Conservation (phyloP, 768 basidiomycete species). For the Termitomyces sp. region DNA sequence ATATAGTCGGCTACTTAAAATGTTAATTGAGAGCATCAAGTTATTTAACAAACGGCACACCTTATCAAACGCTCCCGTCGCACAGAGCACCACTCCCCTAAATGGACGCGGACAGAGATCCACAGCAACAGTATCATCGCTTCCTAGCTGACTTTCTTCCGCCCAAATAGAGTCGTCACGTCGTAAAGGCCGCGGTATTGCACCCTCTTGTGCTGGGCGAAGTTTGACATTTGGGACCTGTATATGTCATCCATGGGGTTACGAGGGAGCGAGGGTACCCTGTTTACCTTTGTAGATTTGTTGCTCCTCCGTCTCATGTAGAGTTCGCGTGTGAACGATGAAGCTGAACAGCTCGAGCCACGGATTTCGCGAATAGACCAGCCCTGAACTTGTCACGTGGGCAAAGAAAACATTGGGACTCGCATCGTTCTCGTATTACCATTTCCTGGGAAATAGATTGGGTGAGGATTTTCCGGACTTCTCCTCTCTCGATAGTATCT, state of each 20-base stretch:
- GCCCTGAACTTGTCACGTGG: conserved; percentile 15
- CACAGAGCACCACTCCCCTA: conserved; percentile 59
- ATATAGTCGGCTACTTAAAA: conserved; percentile 51
- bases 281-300: conserved; percentile 58
- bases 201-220: conserved; percentile 50
- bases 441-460: too few species aligned
- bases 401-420: too few species aligned
- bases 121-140: conserved; percentile 36
- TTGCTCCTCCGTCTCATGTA: conserved; percentile 50
- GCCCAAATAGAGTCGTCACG: conserved; percentile 30
- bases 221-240: conserved; percentile 84
- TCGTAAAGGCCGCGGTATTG: conserved; percentile 22
- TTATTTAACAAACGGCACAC: conserved; percentile 30
- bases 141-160: conserved; percentile 44
- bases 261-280: background rate
- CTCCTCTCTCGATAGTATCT: background rate
- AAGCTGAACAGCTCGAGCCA: background rate
- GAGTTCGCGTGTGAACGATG: background rate
- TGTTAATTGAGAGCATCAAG: background rate
- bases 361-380: conserved; percentile 13
- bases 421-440: too few species aligned
- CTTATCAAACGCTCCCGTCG: conserved; percentile 78
- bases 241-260: background rate
- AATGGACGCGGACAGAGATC: conserved; percentile 66
- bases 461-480: background rate